A percentile compares a stretch with the other conserved stretches of the same genome.
Conservation (phyloP, 1,284 basidiomycete genomes). For the Marasmius sp. region DNA sequence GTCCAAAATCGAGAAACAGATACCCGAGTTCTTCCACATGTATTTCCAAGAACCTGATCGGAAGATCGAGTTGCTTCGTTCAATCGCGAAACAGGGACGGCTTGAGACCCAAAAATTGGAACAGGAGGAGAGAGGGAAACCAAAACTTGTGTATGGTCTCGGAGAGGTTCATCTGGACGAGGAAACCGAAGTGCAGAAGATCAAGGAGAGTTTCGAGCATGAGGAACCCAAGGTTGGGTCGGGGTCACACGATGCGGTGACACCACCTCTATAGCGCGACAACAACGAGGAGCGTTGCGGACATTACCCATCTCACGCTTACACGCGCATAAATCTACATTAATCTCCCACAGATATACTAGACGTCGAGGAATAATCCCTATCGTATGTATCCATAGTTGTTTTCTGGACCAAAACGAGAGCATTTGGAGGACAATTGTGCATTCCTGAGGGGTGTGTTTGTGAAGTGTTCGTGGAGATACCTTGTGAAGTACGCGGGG, state of each 20-base stretch:
- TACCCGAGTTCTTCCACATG: conserved; percentile 4
- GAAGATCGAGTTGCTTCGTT: conserved; percentile 7
- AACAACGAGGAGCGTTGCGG: no score
- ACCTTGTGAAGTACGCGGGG: no score
- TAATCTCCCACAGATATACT: no score
- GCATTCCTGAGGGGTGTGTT: no score
- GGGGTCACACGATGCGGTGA: background rate
- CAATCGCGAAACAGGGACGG: conserved; percentile 5
- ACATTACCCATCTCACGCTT: no score
- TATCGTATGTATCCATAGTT: background rate
- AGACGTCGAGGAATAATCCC: background rate
- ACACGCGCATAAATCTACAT: no score
- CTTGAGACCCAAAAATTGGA: conserved; percentile 1
- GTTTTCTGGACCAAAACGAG: background rate
- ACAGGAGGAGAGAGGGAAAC: conserved; percentile 9
- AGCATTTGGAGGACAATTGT: background rate
- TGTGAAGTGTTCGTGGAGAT: background rate
- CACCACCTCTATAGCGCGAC: no score
- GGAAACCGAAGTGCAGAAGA: background rate
- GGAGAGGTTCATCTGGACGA: conserved; percentile 12
- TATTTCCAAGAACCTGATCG: conserved; percentile 6
- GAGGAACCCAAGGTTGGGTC: background rate
- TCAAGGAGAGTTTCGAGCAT: background rate
- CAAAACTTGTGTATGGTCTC: conserved; percentile 7
- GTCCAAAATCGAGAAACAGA: background rate